These are phyloP conservation scores for Excoecaria cochinchinensis DNA, from an alignment of 345 rosid genomes.

Conservation along the genomic window DNA sequence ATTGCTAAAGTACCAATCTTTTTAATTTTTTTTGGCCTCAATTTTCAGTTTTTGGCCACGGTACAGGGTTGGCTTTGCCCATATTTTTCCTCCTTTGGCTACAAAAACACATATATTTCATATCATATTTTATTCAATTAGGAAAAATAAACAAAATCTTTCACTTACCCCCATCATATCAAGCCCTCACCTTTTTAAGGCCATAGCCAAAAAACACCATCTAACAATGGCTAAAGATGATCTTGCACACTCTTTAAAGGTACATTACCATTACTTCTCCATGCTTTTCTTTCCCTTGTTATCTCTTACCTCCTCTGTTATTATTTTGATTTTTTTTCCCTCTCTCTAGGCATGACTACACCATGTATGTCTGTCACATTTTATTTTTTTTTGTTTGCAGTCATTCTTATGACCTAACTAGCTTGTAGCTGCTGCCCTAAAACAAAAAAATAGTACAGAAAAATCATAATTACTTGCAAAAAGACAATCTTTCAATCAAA, in stretches of 20 bases:
- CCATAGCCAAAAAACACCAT: constrained; percentile 12
- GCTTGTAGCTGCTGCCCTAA: neutral
- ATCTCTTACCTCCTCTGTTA: too few relatives aligned
- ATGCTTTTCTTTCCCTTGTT: neutral
- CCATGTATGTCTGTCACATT: neutral
- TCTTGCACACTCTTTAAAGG: constrained; percentile 33
- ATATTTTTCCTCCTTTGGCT: neutral
- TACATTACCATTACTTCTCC: constrained; percentile 22
- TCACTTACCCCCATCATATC: neutral
- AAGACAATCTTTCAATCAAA: neutral
- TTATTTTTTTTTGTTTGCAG: neutral
- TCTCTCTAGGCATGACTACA: neutral
- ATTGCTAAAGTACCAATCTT: neutral
- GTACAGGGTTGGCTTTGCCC: neutral
- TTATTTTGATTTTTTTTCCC: too few relatives aligned
- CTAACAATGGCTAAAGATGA: constrained; percentile 31
- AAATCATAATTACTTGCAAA: neutral
- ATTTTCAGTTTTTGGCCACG: constrained; percentile 3
- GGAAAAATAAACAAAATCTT: neutral
- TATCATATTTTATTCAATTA: too few relatives aligned
- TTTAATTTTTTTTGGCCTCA: neutral
- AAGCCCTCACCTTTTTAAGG: neutral
- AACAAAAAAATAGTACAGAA: neutral
- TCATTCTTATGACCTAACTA: constrained; percentile 13
- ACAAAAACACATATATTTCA: neutral